Evolutionary conservation across 2,329 filamentous ascomycete genomes (phyloP), one percentile per base, ranked within the genome.

Genomic region (Didymella lethalis): DNA sequence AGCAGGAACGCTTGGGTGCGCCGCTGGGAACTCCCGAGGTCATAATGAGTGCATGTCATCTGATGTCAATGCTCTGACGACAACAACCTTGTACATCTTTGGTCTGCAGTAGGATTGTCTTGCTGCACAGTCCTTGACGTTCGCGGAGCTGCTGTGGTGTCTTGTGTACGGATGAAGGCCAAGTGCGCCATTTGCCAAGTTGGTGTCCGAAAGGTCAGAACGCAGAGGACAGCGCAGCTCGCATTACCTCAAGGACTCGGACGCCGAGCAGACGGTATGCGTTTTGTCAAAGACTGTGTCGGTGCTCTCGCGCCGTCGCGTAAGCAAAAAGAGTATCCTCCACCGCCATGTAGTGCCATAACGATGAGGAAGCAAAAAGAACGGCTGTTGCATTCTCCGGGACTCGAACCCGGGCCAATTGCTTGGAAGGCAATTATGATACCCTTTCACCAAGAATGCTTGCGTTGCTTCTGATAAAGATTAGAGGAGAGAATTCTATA

Each of bases 381-480:
- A 46, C 20, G 40, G 25, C 36, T 43, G 38, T 43, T 57, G 49
- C 49, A 52, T 57, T 34, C 53, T 56, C 53, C 53, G 53, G 53
- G 53, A 56, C 23, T 56, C 53, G 53, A 56, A 58, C 56, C 56
- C 56, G 56, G 50, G 50, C 56, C 56, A 58, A 58, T 58, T 58
- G 56, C 56, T 58, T 59, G 57, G 57, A 59, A 59, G 57, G 57
- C 57, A 59, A 59, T 54, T 59, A 59, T 59, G 29, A 34, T 59
- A 59, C 57, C 57, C 29, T 54, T 59, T 34, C 29, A 59, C 57
- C 57, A 59, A 54, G 51, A 49, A 59, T 59, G 57, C 57, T 58
- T 56, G 46, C 41, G 46, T 51, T 59, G 41, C 51, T 53, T 50
- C 46, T 51, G 48, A 51, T 51, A 26, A 18, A 36, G 3, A 7